Evolutionary conservation across 495 filamentous ascomycete species (phyloP), one percentile per base, ranked within the genome.

Genomic region (Tuber aestivum): DNA sequence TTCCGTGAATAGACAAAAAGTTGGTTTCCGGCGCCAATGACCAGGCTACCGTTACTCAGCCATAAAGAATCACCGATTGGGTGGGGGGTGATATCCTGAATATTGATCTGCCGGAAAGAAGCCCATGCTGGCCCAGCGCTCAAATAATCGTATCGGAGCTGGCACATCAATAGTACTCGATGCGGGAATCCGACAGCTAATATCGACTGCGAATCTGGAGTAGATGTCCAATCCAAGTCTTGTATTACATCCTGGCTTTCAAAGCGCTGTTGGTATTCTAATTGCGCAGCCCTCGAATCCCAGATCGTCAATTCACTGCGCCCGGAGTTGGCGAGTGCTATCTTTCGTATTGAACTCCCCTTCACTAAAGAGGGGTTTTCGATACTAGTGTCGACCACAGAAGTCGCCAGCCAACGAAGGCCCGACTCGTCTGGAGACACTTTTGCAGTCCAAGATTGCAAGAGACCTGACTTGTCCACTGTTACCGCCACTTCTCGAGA

Each of bases 171-270:
- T 41, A 95, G 82, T 35, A 98, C 91, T 72, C 91, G 89, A 78
- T 95, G 92, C 20, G 91, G 90, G 82, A 97, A 97, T 8, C 95
- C 94, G 48, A 97, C 93, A 12, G 95, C 93, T 20, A 98, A 88
- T 75, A 98, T 93, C 3, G 93, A 95, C 82, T 97, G 95, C 78
- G 89, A 90, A 79, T 97, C 94, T 0, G 95, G 94, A 0, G 95
- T 97, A 12, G 92, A 94, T 1, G 94, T 95, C 95, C 95, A 98
- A 81, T 97, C 94, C 12, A 97, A 87, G 81, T 97, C 95, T 77
- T 90, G 87, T 45, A 98, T 94, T 23, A 88, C 88, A 75, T 96
- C 93, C 75, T 90, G 86, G 35, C 87, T 85, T 74, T 91, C 89
- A 78, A 93, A 95, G 68, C 89, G 87, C 74, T 94, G 89, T 32